Evolutionary conservation across 306 rosid genomes (phyloP), one percentile per base, ranked within the genome.

Genomic region (Rubus parviflorus): DNA sequence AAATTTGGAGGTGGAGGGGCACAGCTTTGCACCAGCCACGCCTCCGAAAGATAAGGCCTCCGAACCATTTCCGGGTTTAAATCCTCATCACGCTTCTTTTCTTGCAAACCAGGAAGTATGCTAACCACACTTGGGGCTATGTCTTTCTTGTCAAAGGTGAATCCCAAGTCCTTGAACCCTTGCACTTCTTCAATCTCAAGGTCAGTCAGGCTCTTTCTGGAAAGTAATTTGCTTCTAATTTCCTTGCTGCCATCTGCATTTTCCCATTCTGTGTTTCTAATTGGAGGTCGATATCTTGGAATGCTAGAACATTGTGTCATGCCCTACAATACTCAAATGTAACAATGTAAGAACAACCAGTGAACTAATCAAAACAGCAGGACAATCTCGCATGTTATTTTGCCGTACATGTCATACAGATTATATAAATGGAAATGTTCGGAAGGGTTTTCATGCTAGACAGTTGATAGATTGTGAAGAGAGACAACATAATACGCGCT

Each of bases 111-210:
- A 47, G 98, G 98, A 37, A 95, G 75, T 73, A 95, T 95, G 84
- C 68, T 87, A 12, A 90, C 88, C 75, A 90, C 84, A 77, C 81
- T 86, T 19, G 97, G 93, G 79, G 76, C 83, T 42, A 88, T 25
- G 14, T 83, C 75, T 61, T 89, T 84, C 54, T 88, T 82, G 85
- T 95, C 97, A 85, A 95, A 95, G 80, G 87, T 84, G 85, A 95
- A 95, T 0, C 98, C 98, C 67, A 92, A 88, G 79, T 95, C 97
- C 85, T 87, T 92, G 83, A 95, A 95, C 25, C 98, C 98, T 71
- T 92, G 97, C 69, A 95, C 83, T 77, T 95, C 97, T 85, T 95
- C 97, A 30, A 47, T 76, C 25, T 92, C 97, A 47, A 95, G 93
- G 66, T 95, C 96, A 70, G 90, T 90, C 38, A 72, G 77, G 88